phyloP scores from a whole-genome alignment of 192 early-diverging fungal species.

The Chytriomyces hyalinus region DNA sequence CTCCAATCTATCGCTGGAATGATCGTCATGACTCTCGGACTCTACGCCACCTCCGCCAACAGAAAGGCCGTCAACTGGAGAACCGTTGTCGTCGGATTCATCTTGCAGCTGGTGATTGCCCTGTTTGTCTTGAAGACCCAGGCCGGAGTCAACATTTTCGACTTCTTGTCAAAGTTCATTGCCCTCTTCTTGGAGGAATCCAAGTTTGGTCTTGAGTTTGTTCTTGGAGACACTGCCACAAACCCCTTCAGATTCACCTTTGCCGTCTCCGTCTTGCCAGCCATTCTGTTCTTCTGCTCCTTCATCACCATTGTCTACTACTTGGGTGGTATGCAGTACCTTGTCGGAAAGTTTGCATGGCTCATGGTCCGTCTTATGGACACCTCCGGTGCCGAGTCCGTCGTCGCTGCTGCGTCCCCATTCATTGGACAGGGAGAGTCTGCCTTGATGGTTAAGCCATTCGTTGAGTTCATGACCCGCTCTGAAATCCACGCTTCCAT shows the following conservation, averaged over 20 bases:
- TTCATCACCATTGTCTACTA: slow-evolving; percentile 85
- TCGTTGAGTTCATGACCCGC: slow-evolving; percentile 79
- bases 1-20: slow-evolving; percentile 80
- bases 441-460: slow-evolving; percentile 80
- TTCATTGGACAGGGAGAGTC: slow-evolving; percentile 86
- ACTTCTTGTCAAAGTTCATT: slow-evolving; percentile 65
- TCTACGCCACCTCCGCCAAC: slow-evolving; percentile 65
- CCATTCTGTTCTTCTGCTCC: slow-evolving; percentile 87
- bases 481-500: slow-evolving; percentile 88
- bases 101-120: slow-evolving; percentile 80
- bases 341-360: slow-evolving; percentile 68
- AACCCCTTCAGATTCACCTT: slow-evolving; percentile 55
- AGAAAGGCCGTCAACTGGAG: slow-evolving; percentile 73
- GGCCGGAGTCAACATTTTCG: slow-evolving; percentile 76
- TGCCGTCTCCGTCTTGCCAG: slow-evolving; percentile 76
- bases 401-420: slow-evolving; percentile 84
- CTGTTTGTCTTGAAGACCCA: slow-evolving; percentile 77
- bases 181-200: slow-evolving; percentile 71
- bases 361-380: slow-evolving; percentile 71
- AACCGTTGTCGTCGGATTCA: slow-evolving; percentile 70
- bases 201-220: slow-evolving; percentile 68
- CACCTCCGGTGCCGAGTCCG: slow-evolving; percentile 80
- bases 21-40: slow-evolving; percentile 54
- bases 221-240: slow-evolving; percentile 63
- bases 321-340: slow-evolving; percentile 81